phyloP scores from a whole-genome alignment of 208 protist species.

The Strigomonas culicis region DNA sequence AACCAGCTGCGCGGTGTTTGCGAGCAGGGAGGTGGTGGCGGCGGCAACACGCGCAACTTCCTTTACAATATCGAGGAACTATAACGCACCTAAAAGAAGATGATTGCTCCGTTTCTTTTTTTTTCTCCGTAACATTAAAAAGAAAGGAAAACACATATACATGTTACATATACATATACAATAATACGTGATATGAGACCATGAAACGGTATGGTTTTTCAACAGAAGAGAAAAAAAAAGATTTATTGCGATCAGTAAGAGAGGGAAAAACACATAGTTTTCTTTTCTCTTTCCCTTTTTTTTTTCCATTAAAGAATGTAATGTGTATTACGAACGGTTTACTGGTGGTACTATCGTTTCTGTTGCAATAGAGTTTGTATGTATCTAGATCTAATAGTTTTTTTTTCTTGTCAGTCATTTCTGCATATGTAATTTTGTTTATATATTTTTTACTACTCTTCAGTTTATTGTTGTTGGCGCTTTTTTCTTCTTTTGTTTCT shows the following conservation, averaged over 20 bases:
- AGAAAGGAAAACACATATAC: slow-evolving; percentile 7
- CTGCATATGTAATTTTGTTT: not conserved
- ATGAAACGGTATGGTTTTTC: no score
- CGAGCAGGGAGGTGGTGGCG: slow-evolving; percentile 42
- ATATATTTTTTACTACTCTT: not conserved
- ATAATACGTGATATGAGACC: no score
- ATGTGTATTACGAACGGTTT: not conserved
- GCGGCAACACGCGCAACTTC: slow-evolving; percentile 68
- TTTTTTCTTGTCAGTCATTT: slow-evolving; percentile 1
- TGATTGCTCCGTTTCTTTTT: slow-evolving; percentile 14
- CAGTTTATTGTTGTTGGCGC: not conserved
- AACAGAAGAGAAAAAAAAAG: no score
- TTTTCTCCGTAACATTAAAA: slow-evolving; percentile 11
- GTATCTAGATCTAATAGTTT: slow-evolving; percentile 4
- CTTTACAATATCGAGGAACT: slow-evolving; percentile 83
- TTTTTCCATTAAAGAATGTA: not conserved
- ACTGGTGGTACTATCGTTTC: not conserved
- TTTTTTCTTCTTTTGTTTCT: slow-evolving; percentile 13
- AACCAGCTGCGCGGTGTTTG: slow-evolving; percentile 83
- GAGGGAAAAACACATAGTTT: not conserved
- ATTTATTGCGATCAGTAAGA: no score
- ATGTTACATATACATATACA: not conserved
- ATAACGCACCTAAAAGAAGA: slow-evolving; percentile 21
- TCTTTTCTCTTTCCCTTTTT: not conserved
- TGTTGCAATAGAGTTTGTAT: not conserved